Conservation (phyloP, 202 grass and related monocot genomes). For the Zoysia matrella region DNA sequence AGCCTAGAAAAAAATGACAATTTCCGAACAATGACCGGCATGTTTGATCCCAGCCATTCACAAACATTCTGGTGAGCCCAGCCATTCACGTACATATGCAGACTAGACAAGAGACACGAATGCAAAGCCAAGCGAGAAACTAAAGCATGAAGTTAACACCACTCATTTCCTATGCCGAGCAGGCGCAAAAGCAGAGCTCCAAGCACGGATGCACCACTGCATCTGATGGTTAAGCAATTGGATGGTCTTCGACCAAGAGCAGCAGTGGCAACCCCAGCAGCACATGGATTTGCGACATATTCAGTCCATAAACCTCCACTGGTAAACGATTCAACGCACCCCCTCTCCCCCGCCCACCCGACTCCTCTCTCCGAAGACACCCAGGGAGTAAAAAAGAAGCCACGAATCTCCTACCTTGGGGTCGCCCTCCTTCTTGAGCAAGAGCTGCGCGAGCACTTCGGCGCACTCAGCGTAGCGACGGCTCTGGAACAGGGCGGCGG, state of each 20-base stretch:
- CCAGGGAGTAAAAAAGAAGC: slow-evolving; percentile 12
- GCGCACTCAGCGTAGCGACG: slow-evolving; percentile 70
- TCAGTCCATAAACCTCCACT: not conserved
- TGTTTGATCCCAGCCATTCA: not conserved
- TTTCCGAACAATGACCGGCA: not conserved
- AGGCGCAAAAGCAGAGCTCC: slow-evolving; percentile 3
- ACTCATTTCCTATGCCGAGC: not conserved
- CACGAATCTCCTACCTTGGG: slow-evolving; percentile 64
- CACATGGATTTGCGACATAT: slow-evolving; percentile 6
- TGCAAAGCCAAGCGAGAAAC: not conserved
- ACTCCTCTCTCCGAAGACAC: not conserved
- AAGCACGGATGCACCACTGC: not conserved
- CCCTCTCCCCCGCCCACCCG: too few relatives aligned
- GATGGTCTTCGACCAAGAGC: slow-evolving; percentile 19
- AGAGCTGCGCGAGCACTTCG: slow-evolving; percentile 67
- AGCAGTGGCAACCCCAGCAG: not conserved
- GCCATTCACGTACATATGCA: slow-evolving; percentile 3
- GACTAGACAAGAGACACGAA: not conserved
- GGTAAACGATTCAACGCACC: not conserved
- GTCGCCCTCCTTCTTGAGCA: slow-evolving; percentile 78
- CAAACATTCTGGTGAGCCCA: not conserved
- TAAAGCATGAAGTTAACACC: not conserved
- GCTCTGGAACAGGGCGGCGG: slow-evolving; percentile 71
- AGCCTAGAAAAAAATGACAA: slow-evolving; percentile 11
- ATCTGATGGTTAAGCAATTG: not conserved